Evolutionary conservation across 148 eudicot species (phyloP).

Genomic region (Arbutus unedo): DNA sequence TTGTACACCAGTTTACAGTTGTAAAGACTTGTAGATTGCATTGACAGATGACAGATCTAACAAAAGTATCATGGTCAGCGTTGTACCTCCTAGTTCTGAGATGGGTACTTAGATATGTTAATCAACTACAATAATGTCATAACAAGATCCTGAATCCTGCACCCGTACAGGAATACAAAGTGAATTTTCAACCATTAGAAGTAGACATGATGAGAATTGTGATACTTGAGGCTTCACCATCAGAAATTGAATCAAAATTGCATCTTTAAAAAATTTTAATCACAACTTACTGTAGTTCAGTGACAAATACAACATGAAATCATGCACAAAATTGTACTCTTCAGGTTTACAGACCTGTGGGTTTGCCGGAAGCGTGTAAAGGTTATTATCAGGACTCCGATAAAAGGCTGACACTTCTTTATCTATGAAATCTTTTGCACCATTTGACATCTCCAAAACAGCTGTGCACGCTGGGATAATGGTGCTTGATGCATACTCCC

Average conservation of each 20-base stretch:
- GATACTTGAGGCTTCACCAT: not conserved
- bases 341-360: conserved; percentile 61
- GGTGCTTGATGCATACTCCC: conserved; percentile 94
- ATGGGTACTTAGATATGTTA: not conserved
- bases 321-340: not conserved
- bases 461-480: conserved; percentile 83
- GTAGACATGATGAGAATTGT: not conserved
- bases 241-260: not conserved
- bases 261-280: not conserved
- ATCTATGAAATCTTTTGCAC: conserved; percentile 79
- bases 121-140: not conserved
- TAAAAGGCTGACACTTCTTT: conserved; percentile 79
- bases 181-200: not conserved
- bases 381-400: conserved; percentile 83
- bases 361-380: conserved; percentile 95
- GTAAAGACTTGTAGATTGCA: not conserved
- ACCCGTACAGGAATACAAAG: not conserved
- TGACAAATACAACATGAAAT: not conserved
- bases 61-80: not conserved
- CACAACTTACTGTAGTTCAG: not conserved
- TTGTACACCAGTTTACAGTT: not conserved
- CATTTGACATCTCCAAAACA: conserved; percentile 62
- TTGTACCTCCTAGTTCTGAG: not conserved
- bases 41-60: not conserved
- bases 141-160: conserved; percentile 4